These are phyloP conservation scores for Reticulascus tulasneorum DNA, from an alignment of 2,329 filamentous ascomycete genomes.

Conservation along the genomic window DNA sequence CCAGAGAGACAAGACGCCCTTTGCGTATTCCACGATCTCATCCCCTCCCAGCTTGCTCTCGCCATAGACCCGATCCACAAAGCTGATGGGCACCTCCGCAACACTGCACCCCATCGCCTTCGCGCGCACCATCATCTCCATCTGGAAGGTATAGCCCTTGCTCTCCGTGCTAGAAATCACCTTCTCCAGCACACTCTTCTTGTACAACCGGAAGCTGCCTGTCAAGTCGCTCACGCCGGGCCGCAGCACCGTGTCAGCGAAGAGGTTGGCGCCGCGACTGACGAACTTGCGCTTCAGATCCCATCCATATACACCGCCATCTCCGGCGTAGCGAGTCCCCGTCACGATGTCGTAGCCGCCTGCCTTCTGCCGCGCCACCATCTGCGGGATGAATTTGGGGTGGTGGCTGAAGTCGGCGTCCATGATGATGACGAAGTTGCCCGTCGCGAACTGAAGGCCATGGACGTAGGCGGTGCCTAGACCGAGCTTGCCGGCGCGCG, in stretches of 20 bases:
- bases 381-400: slow-evolving; percentile 95
- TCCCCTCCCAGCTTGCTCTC: slow-evolving; percentile 92
- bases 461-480: slow-evolving; percentile 95
- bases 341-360: slow-evolving; percentile 94
- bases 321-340: slow-evolving; percentile 85
- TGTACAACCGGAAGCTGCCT: slow-evolving; percentile 91
- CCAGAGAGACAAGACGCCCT: slow-evolving; percentile 76
- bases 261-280: slow-evolving; percentile 84
- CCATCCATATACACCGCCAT: slow-evolving; percentile 93
- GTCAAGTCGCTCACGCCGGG: slow-evolving; percentile 95
- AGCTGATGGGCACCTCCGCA: slow-evolving; percentile 91
- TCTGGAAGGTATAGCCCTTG: slow-evolving; percentile 98
- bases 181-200: slow-evolving; percentile 82
- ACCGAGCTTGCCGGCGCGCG: slow-evolving; percentile 92
- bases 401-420: slow-evolving; percentile 99
- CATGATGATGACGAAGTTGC: slow-evolving; percentile 99
- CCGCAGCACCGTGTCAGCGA: slow-evolving; percentile 88
- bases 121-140: slow-evolving; percentile 98
- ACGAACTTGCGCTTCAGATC: slow-evolving; percentile 88
- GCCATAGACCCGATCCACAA: slow-evolving; percentile 92
- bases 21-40: slow-evolving; percentile 95
- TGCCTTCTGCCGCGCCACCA: slow-evolving; percentile 76
- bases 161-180: slow-evolving; percentile 88
- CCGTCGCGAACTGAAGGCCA: slow-evolving; percentile 82
- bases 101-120: slow-evolving; percentile 95